These are phyloP conservation scores for Arabidopsis arenosa DNA, from an alignment of 345 rosid genomes.

Conservation along the genomic window DNA sequence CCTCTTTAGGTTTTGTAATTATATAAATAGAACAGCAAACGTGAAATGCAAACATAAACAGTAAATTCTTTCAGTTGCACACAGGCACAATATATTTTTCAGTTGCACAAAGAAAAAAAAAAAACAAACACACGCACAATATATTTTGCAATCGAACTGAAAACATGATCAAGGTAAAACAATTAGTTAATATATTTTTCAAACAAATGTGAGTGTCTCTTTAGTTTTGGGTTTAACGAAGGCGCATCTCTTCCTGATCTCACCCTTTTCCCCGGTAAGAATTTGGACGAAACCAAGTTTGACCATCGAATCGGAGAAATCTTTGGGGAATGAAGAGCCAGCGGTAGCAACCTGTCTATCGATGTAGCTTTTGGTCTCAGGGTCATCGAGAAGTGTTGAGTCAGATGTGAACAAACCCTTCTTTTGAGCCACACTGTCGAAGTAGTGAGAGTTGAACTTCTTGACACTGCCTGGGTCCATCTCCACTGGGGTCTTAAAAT, in stretches of 20 bases:
- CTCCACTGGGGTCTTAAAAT: constrained; percentile 40
- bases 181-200: too few relatives aligned
- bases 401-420: constrained; percentile 66
- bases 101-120: too few relatives aligned
- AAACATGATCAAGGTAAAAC: too few relatives aligned
- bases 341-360: constrained; percentile 33
- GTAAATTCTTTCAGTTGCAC: too few relatives aligned
- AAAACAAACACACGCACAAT: too few relatives aligned
- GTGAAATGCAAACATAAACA: too few relatives aligned
- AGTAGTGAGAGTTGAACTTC: constrained; percentile 58
- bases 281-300: constrained; percentile 59
- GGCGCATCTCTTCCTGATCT: constrained; percentile 59
- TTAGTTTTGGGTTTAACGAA: constrained; percentile 18
- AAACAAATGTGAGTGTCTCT: too few relatives aligned
- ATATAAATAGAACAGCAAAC: too few relatives aligned
- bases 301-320: constrained; percentile 62
- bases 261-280: constrained; percentile 57
- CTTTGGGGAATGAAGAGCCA: constrained; percentile 49
- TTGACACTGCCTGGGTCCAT: constrained; percentile 77
- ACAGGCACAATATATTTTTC: too few relatives aligned
- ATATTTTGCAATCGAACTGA: too few relatives aligned
- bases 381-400: constrained; percentile 61
- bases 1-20: too few relatives aligned
- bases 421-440: constrained; percentile 48
- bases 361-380: constrained; percentile 47